Evolutionary conservation across 805 yeast species (phyloP), one percentile per base, ranked within the genome.

Genomic region (Wickerhamomyces sydowiorum): DNA sequence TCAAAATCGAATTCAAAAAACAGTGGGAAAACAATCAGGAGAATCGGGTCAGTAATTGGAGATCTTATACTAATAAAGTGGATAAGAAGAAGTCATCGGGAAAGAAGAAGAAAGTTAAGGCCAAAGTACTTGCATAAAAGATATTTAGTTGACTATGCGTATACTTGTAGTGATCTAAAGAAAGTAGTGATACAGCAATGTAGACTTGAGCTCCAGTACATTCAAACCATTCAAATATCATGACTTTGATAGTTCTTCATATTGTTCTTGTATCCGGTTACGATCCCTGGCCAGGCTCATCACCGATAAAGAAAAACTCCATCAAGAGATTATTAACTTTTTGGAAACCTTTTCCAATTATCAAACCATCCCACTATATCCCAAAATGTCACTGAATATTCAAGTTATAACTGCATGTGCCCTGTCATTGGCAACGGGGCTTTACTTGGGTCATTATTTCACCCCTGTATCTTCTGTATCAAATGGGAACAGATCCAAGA

Each of bases 1-100:
- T 59, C 40, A 57, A 64, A 38, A 45, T 54, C 32, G 62, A 73
- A 36, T 56, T 69, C 50, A 72, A 69, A 30, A 56, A 64, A 38
- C 62, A 66, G 18, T 82, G 89, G 89, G 88, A 81, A 49, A 75
- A 72, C 39, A 69, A 69, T 13, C 47, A 86, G 37, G 86, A 78
- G 34, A 57, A 56, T 10, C 59, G 89, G 29, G 86, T 82, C 6
- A 56, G 60, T 7, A 76, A 67, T 52, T 82, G 89, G 89, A 60
- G 87, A 40, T 56, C 52, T 8, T 82, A 72, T 54, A 56, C 66
- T 13, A 59, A 64, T 28, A 69, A 69, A 43, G 57, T 64, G 14
- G 70, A 65, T 24, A 72, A 71, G 25, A 23, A 23, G 25, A 23
- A 23, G 25, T 23, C 10, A 23, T 23, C 10, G 25, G 7, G 10